Percentiles rank a stretch among this genome's conserved stretches.
These are phyloP conservation scores for Xerocomellus amylosporus DNA, from an alignment of 768 basidiomycete species.

Conservation along the genomic window DNA sequence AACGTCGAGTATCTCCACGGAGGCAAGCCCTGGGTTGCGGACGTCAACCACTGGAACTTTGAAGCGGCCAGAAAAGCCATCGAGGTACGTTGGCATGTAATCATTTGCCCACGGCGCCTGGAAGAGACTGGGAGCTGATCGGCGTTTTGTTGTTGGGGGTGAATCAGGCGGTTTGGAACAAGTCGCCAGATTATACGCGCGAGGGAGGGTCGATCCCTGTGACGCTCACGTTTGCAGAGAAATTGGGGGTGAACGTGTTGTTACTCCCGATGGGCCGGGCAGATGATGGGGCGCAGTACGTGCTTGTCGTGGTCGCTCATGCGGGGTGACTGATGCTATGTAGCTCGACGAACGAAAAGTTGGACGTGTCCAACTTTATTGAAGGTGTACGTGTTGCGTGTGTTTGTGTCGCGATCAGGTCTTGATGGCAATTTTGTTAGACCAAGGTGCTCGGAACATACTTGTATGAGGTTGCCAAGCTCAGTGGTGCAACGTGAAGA, in stretches of 20 bases:
- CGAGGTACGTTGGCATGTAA: conserved; percentile 44
- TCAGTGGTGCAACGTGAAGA: conserved; percentile 14
- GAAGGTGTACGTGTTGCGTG: conserved; percentile 55
- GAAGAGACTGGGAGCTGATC: background rate
- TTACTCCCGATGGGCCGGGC: conserved; percentile 91
- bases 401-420: background rate
- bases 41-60: conserved; percentile 89
- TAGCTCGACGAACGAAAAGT: conserved; percentile 93
- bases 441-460: conserved; percentile 35
- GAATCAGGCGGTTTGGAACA: conserved; percentile 52
- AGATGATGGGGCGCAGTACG: conserved; percentile 92
- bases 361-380: conserved; percentile 88
- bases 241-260: conserved; percentile 80
- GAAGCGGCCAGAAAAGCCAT: conserved; percentile 84
- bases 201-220: conserved; percentile 97
- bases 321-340: background rate
- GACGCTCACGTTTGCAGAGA: conserved; percentile 90
- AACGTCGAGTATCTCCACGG: conserved; percentile 69
- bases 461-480: conserved; percentile 31
- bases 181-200: conserved; percentile 77
- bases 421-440: conserved; percentile 12
- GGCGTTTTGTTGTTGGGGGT: background rate
- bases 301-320: conserved; percentile 14
- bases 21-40: conserved; percentile 88
- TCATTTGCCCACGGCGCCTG: background rate